phyloP scores from a whole-genome alignment of 129 eudicot species.

The Ambrosia artemisiifolia region DNA sequence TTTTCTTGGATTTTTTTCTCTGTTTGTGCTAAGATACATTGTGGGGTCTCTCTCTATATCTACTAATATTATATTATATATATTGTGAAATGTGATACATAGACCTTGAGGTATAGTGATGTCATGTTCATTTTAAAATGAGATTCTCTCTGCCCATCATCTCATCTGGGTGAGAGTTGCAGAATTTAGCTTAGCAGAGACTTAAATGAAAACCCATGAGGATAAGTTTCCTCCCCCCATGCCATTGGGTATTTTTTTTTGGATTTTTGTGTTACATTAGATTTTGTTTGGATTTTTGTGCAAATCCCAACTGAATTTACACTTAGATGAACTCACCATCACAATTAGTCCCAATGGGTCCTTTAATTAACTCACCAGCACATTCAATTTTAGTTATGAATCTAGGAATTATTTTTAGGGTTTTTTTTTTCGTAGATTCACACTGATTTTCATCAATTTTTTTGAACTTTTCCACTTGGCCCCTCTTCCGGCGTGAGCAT shows the following conservation, averaged over 20 bases:
- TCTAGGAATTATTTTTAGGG: too few relatives aligned
- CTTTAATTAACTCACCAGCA: conserved; percentile 31
- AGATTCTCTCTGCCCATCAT: conserved; percentile 33
- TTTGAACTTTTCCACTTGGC: too few relatives aligned
- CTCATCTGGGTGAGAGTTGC: conserved; percentile 31
- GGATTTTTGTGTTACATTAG: conserved; percentile 32
- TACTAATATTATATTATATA: conserved; percentile 16
- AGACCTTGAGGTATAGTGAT: conserved; percentile 36
- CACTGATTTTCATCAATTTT: too few relatives aligned
- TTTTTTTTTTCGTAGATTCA: too few relatives aligned
- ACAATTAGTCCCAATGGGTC: conserved; percentile 17
- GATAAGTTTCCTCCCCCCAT: conserved; percentile 32
- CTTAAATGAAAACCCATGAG: conserved; percentile 35
- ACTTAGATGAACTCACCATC: conserved; percentile 22
- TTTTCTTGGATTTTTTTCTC: conserved; percentile 31
- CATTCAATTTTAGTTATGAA: neutral
- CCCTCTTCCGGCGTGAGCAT: too few relatives aligned
- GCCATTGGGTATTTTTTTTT: conserved; percentile 19
- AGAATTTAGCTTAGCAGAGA: conserved; percentile 40
- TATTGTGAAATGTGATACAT: conserved; percentile 29
- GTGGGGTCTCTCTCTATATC: conserved; percentile 6
- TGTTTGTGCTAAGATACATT: conserved; percentile 25
- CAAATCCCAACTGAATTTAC: conserved; percentile 29
- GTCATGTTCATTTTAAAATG: conserved; percentile 38
- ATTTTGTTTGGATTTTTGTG: conserved; percentile 49